Evolutionary conservation across 768 basidiomycete species (phyloP), one percentile per base, ranked within the genome.

Genomic region (Lactarius tabidus): DNA sequence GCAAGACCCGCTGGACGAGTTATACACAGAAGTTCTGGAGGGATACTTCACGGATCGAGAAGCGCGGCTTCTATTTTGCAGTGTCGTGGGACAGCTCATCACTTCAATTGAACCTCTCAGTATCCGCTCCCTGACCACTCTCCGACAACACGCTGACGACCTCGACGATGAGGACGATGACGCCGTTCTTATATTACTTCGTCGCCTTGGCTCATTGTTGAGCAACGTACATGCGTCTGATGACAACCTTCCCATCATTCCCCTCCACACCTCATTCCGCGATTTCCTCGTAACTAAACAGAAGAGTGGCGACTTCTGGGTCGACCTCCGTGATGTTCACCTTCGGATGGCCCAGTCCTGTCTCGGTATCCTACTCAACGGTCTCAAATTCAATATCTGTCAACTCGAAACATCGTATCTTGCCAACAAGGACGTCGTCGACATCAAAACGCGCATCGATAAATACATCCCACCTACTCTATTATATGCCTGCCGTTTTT

Each of bases 71-170:
- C 31, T 52, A 20, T 60, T 60, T 18, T 43, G 59, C 26, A 36
- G 23, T 14, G 59, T 51, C n/a, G 6, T 60, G 20, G 59, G 59
- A 45, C 59, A 60, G 14, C 43, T 60, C 17, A 7, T 60, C 9
- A 20, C 59, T n/a, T 28, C 59, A 0, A 48, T 48, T 12, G 45
- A 48, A 48, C 45, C 45, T 6, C 45, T 48, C 23, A 48, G 23
- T 26, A 6, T 48, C 23, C 10, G 6, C 23, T 48, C 45, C 45
- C 23, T 48, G 14, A 26, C 45, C 45, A 26, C 45, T 26, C 45
- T 48, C n/a, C 45, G 45, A 48, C 23, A 6, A 48, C 23, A 20
- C 18, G 14, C 26, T 17, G 2, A 15, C 5, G 38, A 38, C 38
- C 2, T 9, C 12, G 35, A 36, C 8, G 35, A 36, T 12, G 35